Conservation (phyloP, 331 rosid species). For the Stylosanthes scabra region DNA sequence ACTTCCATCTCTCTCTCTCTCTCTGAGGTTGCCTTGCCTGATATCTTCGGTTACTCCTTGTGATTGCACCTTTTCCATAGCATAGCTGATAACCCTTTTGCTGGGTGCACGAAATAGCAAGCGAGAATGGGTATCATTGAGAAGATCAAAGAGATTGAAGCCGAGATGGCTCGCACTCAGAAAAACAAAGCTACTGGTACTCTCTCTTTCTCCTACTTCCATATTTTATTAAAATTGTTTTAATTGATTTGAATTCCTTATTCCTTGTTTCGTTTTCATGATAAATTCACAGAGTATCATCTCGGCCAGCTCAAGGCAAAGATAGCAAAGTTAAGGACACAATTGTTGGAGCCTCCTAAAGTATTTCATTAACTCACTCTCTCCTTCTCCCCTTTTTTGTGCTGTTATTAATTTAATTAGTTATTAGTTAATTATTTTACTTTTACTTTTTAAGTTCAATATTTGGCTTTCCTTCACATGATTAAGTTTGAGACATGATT, state of each 20-base stretch:
- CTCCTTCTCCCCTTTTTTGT: neutral
- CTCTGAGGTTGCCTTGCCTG: neutral
- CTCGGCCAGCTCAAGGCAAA: slow-evolving; percentile 99
- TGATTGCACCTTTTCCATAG: slow-evolving; percentile 4
- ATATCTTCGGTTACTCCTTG: slow-evolving; percentile 8
- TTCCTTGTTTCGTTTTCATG: neutral
- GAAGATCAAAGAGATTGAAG: slow-evolving; percentile 95
- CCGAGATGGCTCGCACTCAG: slow-evolving; percentile 99
- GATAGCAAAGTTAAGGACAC: slow-evolving; percentile 97
- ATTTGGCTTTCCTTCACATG: slow-evolving; percentile 16
- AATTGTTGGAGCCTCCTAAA: slow-evolving; percentile 96
- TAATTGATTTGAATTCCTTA: no score
- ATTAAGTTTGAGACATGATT: neutral
- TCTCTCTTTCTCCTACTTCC: no score
- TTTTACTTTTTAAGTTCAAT: neutral
- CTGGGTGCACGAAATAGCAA: slow-evolving; percentile 40
- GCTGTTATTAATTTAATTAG: neutral
- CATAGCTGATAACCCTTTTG: slow-evolving; percentile 23
- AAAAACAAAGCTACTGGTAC: slow-evolving; percentile 97
- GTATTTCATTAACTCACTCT: slow-evolving; percentile 43
- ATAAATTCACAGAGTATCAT: slow-evolving; percentile 78
- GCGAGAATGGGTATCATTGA: slow-evolving; percentile 91
- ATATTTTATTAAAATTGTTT: no score
- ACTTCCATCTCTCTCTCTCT: slow-evolving; percentile 16
- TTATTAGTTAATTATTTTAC: neutral